Base-by-base conservation (phyloP, 148 eudicot species). In the Bassia scoparia region DNA sequence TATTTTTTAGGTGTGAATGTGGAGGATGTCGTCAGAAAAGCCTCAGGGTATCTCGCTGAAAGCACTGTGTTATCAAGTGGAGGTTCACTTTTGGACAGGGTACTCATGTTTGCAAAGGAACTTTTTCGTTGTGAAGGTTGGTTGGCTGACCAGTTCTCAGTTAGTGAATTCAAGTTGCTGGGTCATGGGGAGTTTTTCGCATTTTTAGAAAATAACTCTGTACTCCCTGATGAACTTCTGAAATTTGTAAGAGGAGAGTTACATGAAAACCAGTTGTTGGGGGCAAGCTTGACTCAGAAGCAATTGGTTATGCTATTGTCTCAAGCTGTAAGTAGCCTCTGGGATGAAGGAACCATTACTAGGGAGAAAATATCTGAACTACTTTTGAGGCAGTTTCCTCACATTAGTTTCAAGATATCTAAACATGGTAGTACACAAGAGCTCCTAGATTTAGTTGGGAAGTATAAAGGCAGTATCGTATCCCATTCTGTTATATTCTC, bases 341-440 rank as follows among this genome's bases (percentile, higher is more conserved):
- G 85, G 83, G 93, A 81, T 58, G 80, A 77, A 76, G 86, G 77
- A 78, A 71, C 38, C 41, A n/a, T 91, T 50, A 86, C 86, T 73
- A 85, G 73, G 79, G 84, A 84, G 48, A 79, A 76, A 77, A 68
- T 95, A 41, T 76, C 82, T 54, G 84, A 83, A 49, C 74, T 95
- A 84, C 93, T 95, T 43, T 66, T 67, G 62, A 78, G 81, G 78
- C 99, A 95, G 79, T 95, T 88, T 71, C 99, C 99, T 70, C 73
- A 68, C 34, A 74, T 89, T 75, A 76, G 86, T 77, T 87, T 91
- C 56, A 83, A 65, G 54, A 56, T 88, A 69, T 78, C 53, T 53
- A 83, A 75, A 75, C 71, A 43, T 69, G 82, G 86, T 77, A 70
- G 74, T 26, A 10, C 48, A 66, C 63, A 79, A 44, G 83, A 77